Base-by-base conservation (phyloP, 441 rosid species). In the Mallotus japonicus region DNA sequence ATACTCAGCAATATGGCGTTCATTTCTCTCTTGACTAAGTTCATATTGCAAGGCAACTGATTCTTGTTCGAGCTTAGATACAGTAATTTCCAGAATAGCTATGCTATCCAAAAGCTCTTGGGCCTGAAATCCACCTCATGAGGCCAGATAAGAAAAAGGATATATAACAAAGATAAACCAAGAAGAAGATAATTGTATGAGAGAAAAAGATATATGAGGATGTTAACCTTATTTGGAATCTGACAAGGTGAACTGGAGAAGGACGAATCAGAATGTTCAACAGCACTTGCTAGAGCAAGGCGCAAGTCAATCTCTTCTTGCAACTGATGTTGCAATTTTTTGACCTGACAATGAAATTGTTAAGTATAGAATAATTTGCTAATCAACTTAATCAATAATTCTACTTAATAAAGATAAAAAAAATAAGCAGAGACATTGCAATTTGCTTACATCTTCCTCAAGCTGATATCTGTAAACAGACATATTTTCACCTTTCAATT, bases 31-130 rank as follows among this genome's bases (percentile, higher is more conserved):
- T 79, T 92, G 99, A 85, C 86, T 81, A 70, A 94, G 87, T 75
- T 87, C 90, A 82, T 78, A 85, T 71, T 89, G 87, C 84, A 94
- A 84, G 55, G 90, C 77, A 77, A 82, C 74, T 6, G 83, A 83
- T 84, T 92, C 92, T 86, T 89, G 85, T 77, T 94, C 97, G 40
- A 94, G 99, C 84, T 92, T 90, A 53, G 91, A 86, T 66, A 92
- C 88, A 1, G 91, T 85, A 69, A 83, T 83, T 84, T 94, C 95
- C 70, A 90, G 74, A 81, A 87, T 68, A 54, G 95, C 90, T 81
- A 92, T 80, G 78, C 92, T 82, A 69, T 88, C 95, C 77, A 92
- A 73, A 72, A 94, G 89, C 82, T 90, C 97, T 77, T 82, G 90
- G 55, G 91, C 92, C 97, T 92, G 82, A 76, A 69, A 71, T 69